These are phyloP conservation scores for Volvox reticuliferus DNA, from an alignment of 139 green algal genomes.

Conservation along the genomic window DNA sequence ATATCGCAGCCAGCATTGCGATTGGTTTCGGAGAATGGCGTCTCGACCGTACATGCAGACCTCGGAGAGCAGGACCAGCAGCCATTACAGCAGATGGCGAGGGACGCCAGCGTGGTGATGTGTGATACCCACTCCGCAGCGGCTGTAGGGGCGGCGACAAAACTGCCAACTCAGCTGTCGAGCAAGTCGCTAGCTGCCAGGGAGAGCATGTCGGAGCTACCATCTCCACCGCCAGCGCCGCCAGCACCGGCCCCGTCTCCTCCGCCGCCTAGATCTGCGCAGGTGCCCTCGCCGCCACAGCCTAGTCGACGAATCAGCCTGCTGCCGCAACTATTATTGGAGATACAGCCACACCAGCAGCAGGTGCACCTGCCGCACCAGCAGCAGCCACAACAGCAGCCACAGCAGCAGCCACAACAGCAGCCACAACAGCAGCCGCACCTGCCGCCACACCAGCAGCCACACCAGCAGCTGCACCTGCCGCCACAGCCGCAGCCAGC, in stretches of 20 bases:
- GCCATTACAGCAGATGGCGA: too few relatives aligned
- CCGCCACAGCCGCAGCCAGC: background rate
- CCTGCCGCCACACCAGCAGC: background rate
- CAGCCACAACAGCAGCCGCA: background rate
- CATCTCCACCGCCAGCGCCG: background rate
- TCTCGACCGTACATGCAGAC: too few relatives aligned
- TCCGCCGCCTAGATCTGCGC: background rate
- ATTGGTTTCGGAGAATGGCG: too few relatives aligned
- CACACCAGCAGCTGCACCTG: background rate
- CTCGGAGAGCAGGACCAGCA: too few relatives aligned
- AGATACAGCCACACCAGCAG: background rate
- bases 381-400: background rate
- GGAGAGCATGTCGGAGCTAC: background rate
- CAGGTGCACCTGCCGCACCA: too few relatives aligned
- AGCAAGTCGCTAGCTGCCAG: background rate
- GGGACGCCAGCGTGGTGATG: too few relatives aligned
- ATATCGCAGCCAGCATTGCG: too few relatives aligned
- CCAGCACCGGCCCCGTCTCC: background rate
- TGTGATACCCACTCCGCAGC: too few relatives aligned
- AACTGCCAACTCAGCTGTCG: background rate
- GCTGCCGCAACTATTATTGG: too few relatives aligned
- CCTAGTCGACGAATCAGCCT: background rate
- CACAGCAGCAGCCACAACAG: background rate
- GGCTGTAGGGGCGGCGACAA: background rate
- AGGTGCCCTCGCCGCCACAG: background rate